phyloP scores from a whole-genome alignment of 495 filamentous ascomycete species.

The Hyphodiscus hymeniophilus region DNA sequence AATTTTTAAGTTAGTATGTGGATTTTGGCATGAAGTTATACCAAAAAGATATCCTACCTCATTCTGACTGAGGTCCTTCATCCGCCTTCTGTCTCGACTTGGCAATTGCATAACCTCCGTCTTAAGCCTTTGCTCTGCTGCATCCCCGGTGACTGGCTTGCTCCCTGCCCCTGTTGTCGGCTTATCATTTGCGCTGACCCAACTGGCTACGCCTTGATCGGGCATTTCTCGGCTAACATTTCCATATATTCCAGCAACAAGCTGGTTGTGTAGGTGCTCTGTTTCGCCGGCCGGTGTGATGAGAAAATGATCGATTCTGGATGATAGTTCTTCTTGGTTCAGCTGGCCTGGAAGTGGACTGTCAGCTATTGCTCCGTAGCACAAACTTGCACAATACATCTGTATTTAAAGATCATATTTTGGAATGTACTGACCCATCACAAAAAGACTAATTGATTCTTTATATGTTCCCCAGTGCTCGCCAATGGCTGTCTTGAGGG shows the following conservation, averaged over 20 bases:
- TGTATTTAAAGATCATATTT: background rate
- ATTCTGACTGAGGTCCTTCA: constrained; percentile 65
- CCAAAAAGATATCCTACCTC: constrained; percentile 31
- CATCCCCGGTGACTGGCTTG: constrained; percentile 78
- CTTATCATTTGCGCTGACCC: constrained; percentile 96
- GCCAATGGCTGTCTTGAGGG: constrained; percentile 69
- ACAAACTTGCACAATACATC: constrained; percentile 1
- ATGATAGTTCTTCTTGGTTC: constrained; percentile 58
- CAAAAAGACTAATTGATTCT: constrained; percentile 67
- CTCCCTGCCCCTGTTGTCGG: constrained; percentile 62
- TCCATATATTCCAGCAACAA: constrained; percentile 74
- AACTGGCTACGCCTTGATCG: constrained; percentile 84
- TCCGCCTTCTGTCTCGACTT: constrained; percentile 71
- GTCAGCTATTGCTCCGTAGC: constrained; percentile 16
- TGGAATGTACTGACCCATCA: constrained; percentile 57
- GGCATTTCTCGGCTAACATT: constrained; percentile 86
- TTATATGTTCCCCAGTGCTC: constrained; percentile 90
- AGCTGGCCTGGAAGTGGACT: constrained; percentile 17
- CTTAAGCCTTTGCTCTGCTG: constrained; percentile 84
- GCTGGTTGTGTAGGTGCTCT: constrained; percentile 84
- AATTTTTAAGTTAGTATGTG: background rate
- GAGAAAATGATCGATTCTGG: constrained; percentile 61
- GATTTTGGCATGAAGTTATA: background rate
- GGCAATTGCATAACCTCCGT: constrained; percentile 90
- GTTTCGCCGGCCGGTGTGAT: constrained; percentile 60